Conservation (phyloP, 306 rosid species). For the Cyamopsis tetragonoloba region DNA sequence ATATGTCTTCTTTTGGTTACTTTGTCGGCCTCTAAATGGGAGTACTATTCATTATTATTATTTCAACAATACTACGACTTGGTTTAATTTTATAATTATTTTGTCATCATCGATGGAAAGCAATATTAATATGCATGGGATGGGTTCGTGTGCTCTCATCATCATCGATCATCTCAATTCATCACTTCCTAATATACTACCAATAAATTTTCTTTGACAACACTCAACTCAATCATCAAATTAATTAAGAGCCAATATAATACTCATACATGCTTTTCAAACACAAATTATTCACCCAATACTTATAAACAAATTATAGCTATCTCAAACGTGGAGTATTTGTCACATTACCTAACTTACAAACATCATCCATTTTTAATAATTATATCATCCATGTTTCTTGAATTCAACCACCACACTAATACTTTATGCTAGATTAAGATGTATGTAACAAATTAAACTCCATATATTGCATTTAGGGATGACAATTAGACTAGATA, state of each 20-base stretch:
- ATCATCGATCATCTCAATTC: neutral
- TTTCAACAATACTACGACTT: neutral
- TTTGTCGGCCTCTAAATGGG: slow-evolving; percentile 48
- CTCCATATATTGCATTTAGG: no score
- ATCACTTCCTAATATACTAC: neutral
- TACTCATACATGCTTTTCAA: neutral
- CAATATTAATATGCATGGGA: no score
- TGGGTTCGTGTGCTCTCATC: neutral
- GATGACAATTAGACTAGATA: no score
- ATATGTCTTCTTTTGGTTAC: slow-evolving; percentile 45
- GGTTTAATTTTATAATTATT: slow-evolving; percentile 3
- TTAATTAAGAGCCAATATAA: neutral
- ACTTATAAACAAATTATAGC: neutral
- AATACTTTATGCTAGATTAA: neutral
- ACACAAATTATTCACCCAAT: neutral
- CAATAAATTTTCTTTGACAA: neutral
- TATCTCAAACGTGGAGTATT: neutral
- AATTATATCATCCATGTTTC: slow-evolving; percentile 14
- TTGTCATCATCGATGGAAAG: slow-evolving; percentile 4
- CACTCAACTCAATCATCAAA: slow-evolving; percentile 20
- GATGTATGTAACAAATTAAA: slow-evolving; percentile 11
- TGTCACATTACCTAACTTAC: slow-evolving; percentile 23
- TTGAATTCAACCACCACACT: slow-evolving; percentile 17
- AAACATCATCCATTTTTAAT: slow-evolving; percentile 16
- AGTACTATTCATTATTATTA: no score